Conservation (phyloP, 345 rosid genomes). For the Streptanthus diversifolius region DNA sequence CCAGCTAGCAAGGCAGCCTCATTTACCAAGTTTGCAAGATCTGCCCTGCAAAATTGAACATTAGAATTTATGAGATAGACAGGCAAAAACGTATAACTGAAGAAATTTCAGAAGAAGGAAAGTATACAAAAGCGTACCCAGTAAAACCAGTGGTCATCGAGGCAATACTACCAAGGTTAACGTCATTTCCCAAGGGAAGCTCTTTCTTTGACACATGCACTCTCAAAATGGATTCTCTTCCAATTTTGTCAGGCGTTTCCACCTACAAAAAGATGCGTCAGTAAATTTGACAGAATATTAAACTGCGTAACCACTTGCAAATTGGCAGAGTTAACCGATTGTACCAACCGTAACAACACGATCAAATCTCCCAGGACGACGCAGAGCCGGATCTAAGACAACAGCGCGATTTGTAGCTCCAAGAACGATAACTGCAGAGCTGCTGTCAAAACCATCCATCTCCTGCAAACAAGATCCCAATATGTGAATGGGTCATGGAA, state of each 20-base stretch:
- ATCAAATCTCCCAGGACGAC: constrained; percentile 98
- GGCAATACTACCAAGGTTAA: constrained; percentile 74
- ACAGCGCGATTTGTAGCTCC: constrained; percentile 98
- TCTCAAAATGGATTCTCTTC: constrained; percentile 87
- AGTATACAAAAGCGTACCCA: constrained; percentile 47
- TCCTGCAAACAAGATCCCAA: constrained; percentile 50
- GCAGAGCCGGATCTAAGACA: constrained; percentile 92
- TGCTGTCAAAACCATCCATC: constrained; percentile 99
- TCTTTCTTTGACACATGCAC: constrained; percentile 79
- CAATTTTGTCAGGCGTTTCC: constrained; percentile 86
- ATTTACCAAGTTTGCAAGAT: constrained; percentile 94
- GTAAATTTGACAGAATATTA: neutral
- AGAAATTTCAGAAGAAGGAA: neutral
- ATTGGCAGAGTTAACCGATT: constrained; percentile 14
- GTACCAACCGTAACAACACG: constrained; percentile 82
- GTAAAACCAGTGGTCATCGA: constrained; percentile 97
- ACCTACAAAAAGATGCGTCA: constrained; percentile 46
- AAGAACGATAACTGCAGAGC: constrained; percentile 88
- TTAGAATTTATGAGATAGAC: neutral
- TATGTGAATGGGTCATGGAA: neutral
- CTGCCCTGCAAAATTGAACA: constrained; percentile 61
- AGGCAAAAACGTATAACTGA: neutral
- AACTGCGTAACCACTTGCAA: neutral
- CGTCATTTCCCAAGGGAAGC: constrained; percentile 75
- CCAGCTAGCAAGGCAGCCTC: constrained; percentile 99